Base-by-base conservation (phyloP, 148 eudicot genomes). In the Rhododendron ferrugineum region DNA sequence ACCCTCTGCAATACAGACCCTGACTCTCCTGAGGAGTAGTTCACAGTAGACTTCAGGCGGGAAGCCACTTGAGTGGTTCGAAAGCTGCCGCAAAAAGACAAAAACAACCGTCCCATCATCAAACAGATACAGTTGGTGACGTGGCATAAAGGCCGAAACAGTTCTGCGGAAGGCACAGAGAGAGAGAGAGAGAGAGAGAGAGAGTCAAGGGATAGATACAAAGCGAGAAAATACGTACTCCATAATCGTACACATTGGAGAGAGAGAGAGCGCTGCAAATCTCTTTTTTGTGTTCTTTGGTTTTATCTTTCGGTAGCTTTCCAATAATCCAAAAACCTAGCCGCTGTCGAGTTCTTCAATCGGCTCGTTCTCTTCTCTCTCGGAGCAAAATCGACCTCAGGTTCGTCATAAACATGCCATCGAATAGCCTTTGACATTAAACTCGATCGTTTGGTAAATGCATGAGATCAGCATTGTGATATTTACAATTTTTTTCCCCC, bases 101-200 rank as follows among this genome's bases (percentile, higher is more conserved):
- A 83, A 70, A 70, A 9, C 42, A 70, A 30, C 85, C 85, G 30
- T 70, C 85, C 85, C 85, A 47, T 83, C 85, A 28, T 83, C 85
- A 28, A 32, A 83, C 85, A 70, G 78, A 83, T 68, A 68, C 85
- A 70, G 85, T 70, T 83, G 85, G 4, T 83, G 85, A 68, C 60
- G 60, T 83, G 85, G 85, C 78, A 37, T 8, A 13, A 81, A 58
- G 15, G 0, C 0, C 20, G 15, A 82, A 82, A 82, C 49, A 79
- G 44, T 44, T 28, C 54, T 82, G 7, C 64, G 50, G 74, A 60
- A 50, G 75, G 36, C n/a, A 60, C 9, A 47, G 60, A 47, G 34
- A 79, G 34, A 26, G 30, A 11, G 28, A 44, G 26, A 10, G n/a
- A 40, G 26, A 42, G 47, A 76, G 16, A 16, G 52, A 76, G 56